phyloP scores from a whole-genome alignment of 352 stramenopile genomes.

The Phytophthora melonis region DNA sequence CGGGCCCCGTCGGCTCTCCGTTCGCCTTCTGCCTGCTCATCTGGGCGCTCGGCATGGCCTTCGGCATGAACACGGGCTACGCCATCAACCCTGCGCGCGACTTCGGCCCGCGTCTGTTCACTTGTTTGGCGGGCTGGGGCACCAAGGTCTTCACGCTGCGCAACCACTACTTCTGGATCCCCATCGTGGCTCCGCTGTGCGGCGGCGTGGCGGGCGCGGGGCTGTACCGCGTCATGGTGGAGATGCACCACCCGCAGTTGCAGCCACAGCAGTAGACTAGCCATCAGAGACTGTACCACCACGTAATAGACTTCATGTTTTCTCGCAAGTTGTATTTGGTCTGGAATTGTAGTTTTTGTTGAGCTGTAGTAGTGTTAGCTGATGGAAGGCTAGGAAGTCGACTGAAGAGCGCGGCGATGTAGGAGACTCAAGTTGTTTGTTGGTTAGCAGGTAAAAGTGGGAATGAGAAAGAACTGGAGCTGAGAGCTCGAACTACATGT shows the following conservation, averaged over 20 bases:
- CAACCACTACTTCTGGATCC: constrained; percentile 63
- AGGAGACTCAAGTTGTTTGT: background rate
- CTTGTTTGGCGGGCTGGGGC: constrained; percentile 43
- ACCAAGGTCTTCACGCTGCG: constrained; percentile 52
- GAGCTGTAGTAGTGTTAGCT: no score
- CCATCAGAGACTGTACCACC: no score
- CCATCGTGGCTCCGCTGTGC: constrained; percentile 47
- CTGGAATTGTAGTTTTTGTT: no score
- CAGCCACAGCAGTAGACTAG: background rate
- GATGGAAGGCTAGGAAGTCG: background rate
- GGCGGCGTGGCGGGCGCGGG: constrained; percentile 43
- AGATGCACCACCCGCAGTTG: constrained; percentile 47
- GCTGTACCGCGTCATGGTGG: constrained; percentile 47
- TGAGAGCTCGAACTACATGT: background rate
- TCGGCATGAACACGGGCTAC: constrained; percentile 51
- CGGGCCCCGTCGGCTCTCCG: constrained; percentile 34
- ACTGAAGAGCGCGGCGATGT: background rate
- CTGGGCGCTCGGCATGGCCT: constrained; percentile 58
- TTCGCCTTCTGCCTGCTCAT: constrained; percentile 54
- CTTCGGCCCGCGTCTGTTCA: constrained; percentile 51
- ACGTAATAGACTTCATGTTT: no score
- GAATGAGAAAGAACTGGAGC: background rate
- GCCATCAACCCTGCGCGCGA: constrained; percentile 60
- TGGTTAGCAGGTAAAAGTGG: background rate
- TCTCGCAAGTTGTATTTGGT: no score